Conservation (phyloP, 805 yeast species). For the Saccharomyces kudriavzevii region DNA sequence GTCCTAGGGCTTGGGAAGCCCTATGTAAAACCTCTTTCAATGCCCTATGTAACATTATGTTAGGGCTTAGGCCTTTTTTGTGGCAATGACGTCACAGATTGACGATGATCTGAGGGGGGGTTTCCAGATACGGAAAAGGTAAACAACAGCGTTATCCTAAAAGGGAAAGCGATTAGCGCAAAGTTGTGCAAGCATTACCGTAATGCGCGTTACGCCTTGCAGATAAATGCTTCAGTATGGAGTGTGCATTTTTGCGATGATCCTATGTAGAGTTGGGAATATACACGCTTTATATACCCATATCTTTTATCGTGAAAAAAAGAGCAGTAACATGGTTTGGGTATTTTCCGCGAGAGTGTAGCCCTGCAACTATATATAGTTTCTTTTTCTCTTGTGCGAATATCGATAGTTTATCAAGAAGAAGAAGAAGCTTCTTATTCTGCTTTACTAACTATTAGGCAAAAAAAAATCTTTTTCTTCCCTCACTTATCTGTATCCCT, state of each 20-base stretch:
- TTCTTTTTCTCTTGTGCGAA: neutral
- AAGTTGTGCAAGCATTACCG: neutral
- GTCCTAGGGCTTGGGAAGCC: neutral
- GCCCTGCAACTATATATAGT: neutral
- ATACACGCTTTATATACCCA: neutral
- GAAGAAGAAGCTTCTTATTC: neutral
- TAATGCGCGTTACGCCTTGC: neutral
- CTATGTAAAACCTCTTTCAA: neutral
- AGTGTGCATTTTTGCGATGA: neutral
- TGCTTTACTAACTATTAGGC: neutral
- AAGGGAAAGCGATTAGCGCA: neutral
- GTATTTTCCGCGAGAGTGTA: too few relatives aligned
- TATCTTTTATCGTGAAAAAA: neutral
- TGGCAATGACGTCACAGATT: neutral
- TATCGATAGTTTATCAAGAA: neutral
- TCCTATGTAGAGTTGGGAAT: neutral
- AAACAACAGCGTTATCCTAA: neutral
- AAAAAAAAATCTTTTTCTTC: neutral
- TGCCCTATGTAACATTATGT: neutral
- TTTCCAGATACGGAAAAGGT: slow-evolving; percentile 3
- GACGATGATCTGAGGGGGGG: neutral
- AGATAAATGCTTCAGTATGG: neutral
- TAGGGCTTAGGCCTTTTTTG: neutral
- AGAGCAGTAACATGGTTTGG: too few relatives aligned
- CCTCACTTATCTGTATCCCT: neutral